phyloP scores from a whole-genome alignment of 768 basidiomycete species.

The Auriculariales sp. region DNA sequence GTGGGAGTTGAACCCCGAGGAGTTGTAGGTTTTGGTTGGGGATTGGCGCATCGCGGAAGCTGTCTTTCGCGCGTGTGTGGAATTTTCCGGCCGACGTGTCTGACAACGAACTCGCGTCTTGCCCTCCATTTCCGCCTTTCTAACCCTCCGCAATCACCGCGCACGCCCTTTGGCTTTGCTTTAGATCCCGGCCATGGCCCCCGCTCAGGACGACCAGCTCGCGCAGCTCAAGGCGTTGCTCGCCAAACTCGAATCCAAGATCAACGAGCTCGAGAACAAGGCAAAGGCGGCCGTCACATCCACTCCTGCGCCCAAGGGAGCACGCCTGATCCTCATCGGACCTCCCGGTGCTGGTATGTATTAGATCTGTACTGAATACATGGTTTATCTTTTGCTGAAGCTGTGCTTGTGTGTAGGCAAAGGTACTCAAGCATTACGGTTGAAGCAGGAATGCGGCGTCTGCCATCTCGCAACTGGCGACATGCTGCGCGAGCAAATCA shows the following conservation, averaged over 20 bases:
- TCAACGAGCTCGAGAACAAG: constrained; percentile 58
- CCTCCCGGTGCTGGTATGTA: constrained; percentile 89
- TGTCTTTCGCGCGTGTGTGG: too few species aligned
- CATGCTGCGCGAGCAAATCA: constrained; percentile 92
- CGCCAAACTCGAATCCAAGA: constrained; percentile 81
- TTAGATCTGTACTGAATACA: not conserved
- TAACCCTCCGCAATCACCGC: not conserved
- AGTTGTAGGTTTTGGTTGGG: too few species aligned
- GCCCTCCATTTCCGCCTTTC: not conserved
- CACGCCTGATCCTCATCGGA: constrained; percentile 82
- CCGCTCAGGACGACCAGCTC: constrained; percentile 44
- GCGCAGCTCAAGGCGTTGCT: constrained; percentile 93
- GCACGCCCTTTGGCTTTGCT: not conserved
- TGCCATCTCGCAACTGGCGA: constrained; percentile 99
- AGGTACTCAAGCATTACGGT: constrained; percentile 92
- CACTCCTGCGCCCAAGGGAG: constrained; percentile 39
- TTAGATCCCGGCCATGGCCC: constrained; percentile 7
- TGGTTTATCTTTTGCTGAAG: not conserved
- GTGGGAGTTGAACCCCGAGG: too few species aligned
- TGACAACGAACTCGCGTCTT: not conserved
- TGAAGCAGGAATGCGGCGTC: constrained; percentile 85
- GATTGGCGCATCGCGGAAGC: too few species aligned
- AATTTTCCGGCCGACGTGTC: not conserved
- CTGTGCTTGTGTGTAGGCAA: constrained; percentile 46
- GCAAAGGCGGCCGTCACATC: constrained; percentile 30